phyloP scores from a whole-genome alignment of 345 rosid species.

The Populus nigra region DNA sequence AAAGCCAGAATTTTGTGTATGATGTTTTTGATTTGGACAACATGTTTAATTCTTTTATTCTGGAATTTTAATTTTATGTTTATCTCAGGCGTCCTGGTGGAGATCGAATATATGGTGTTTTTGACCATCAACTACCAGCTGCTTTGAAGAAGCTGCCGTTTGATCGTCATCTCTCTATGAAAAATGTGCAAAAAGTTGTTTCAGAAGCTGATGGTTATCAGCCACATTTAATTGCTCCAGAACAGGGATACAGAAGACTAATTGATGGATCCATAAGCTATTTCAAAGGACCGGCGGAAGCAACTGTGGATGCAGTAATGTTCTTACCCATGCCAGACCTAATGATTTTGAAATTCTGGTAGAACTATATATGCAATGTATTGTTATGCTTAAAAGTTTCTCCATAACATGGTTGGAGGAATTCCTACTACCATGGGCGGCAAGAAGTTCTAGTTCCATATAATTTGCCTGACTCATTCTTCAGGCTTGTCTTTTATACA shows the following conservation, averaged over 20 bases:
- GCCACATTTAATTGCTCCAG: conserved; percentile 99
- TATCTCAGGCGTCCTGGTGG: conserved; percentile 93
- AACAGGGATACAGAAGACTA: conserved; percentile 98
- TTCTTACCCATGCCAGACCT: conserved; percentile 16
- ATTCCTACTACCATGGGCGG: no score
- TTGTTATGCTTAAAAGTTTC: background rate
- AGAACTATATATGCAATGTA: background rate
- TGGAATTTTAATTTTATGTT: conserved; percentile 5
- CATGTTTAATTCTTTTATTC: no score
- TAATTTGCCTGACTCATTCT: background rate
- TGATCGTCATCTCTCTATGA: conserved; percentile 87
- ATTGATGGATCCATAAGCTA: conserved; percentile 93
- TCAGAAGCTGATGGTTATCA: conserved; percentile 99
- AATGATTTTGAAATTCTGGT: conserved; percentile 7
- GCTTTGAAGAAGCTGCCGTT: conserved; percentile 98
- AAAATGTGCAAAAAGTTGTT: conserved; percentile 95
- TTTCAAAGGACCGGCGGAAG: conserved; percentile 99
- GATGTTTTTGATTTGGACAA: no score
- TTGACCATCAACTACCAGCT: conserved; percentile 96
- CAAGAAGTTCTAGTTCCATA: no score
- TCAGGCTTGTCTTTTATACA: background rate
- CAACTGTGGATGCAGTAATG: conserved; percentile 95
- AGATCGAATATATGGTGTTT: conserved; percentile 93
- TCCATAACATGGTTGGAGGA: no score
- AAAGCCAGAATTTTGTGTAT: no score